These are phyloP conservation scores for Lactifluus rugatus DNA, from an alignment of 768 basidiomycete genomes.

Conservation along the genomic window DNA sequence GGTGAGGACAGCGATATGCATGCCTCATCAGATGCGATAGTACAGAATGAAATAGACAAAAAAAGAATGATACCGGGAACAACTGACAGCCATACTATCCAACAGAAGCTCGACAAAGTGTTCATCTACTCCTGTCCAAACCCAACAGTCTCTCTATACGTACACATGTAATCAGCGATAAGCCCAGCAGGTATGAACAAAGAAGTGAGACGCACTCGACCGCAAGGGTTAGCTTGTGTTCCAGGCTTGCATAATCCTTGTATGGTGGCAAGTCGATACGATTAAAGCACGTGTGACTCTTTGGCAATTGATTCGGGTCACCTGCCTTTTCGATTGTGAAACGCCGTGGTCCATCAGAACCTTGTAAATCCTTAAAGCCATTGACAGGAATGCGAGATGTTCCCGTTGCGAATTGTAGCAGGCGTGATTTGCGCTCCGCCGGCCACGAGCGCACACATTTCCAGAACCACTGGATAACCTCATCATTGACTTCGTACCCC, in stretches of 20 bases:
- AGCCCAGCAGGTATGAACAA: conserved; percentile 8
- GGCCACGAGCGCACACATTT: conserved; percentile 98
- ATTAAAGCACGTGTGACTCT: conserved; percentile 96
- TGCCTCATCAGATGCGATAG: neutral
- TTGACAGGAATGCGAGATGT: conserved; percentile 97
- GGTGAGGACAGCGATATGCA: neutral
- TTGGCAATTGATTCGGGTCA: conserved; percentile 91
- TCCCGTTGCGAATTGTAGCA: conserved; percentile 94
- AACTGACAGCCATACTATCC: neutral
- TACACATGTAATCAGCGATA: conserved; percentile 11
- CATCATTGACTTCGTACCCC: conserved; percentile 89
- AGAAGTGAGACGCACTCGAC: conserved; percentile 61
- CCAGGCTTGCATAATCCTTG: conserved; percentile 87
- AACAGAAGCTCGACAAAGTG: neutral
- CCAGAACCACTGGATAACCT: conserved; percentile 99
- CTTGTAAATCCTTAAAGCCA: conserved; percentile 97
- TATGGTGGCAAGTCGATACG: conserved; percentile 97
- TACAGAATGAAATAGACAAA: neutral
- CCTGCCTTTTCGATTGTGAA: conserved; percentile 99
- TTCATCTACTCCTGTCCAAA: conserved; percentile 75
- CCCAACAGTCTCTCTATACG: conserved; percentile 75
- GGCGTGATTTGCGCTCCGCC: conserved; percentile 91
- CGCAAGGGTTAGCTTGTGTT: conserved; percentile 90
- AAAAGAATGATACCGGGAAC: neutral
- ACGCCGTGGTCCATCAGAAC: conserved; percentile 90